Base-by-base conservation (phyloP, 2,329 filamentous ascomycete genomes). In the Talaromyces atroroseus region DNA sequence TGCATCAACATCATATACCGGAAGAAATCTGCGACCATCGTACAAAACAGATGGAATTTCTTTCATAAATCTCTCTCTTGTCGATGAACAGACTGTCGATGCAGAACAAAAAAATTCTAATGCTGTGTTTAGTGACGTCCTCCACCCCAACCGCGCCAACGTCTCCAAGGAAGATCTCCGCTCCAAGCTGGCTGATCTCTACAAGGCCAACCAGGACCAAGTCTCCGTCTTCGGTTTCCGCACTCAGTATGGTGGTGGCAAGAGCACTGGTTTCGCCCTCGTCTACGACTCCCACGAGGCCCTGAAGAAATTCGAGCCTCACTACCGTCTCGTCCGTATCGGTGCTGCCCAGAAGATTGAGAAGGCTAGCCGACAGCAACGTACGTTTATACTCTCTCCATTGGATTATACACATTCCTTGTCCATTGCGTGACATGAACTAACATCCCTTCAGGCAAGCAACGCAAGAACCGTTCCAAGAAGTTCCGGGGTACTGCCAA, bases 401-500 rank as follows among this genome's bases (percentile, higher is more conserved):
- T 26, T 26, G 4, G 24, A 26, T 8, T 26, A 26, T 26, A 26
- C 24, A 26, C 4, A 26, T 4, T 29, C 54, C 42, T 52, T 42
- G 3, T 24, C 32, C 10, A 18, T 0, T 26, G 7, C 2, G 20
- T 14, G 12, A 51, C 12, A 44, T 20, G 23, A 42, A 45, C 46
- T 52, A 34, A 38, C 55, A 49, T 36, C 49, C 51, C 44, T 59
- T 82, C 80, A 97, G 92, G 92, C 88, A 99, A 99, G 86, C 94
- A 97, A 84, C 89, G 94, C 84, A 99, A 99, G 90, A 99, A 99
- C 90, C 87, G 92, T 79, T 86, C 89, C 81, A 97, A 99, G 91
- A 94, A 92, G 76, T 88, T 96, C 79, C 89, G 94, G 71, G 94
- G 94, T 77, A 95, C 90, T 72, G 92, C 91, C 74, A 99, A 99